phyloP scores from a whole-genome alignment of 768 basidiomycete species.

The Rhizopogon sp. region DNA sequence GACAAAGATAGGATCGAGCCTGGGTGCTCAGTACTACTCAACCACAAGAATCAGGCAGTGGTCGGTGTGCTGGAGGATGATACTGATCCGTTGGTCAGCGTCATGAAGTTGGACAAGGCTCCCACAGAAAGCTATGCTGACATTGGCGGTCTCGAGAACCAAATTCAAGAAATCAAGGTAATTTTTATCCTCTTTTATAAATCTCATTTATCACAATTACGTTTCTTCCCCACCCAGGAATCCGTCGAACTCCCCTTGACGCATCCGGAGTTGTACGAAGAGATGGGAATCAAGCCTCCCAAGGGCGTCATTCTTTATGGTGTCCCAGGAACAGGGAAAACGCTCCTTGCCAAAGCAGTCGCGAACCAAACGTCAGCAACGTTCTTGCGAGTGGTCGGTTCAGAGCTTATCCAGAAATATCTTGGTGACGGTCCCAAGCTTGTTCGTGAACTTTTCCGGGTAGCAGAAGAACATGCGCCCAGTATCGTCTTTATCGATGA shows the following conservation, averaged over 20 bases:
- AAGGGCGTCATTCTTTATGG: conserved; percentile 99
- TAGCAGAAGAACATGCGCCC: conserved; percentile 96
- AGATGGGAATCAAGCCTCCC: conserved; percentile 99
- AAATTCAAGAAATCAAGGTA: conserved; percentile 99
- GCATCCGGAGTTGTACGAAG: conserved; percentile 97
- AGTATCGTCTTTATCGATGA: conserved; percentile 99
- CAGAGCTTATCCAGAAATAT: conserved; percentile 98
- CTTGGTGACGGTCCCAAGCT: conserved; percentile 98
- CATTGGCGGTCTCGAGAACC: conserved; percentile 92
- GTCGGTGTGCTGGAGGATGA: conserved; percentile 97
- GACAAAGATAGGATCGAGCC: conserved; percentile 98
- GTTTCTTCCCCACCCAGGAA: conserved; percentile 50
- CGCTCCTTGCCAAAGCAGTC: conserved; percentile 93
- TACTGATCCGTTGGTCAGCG: conserved; percentile 90
- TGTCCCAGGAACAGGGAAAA: conserved; percentile 98
- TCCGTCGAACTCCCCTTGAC: conserved; percentile 96
- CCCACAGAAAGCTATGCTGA: conserved; percentile 99
- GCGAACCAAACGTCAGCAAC: conserved; percentile 98
- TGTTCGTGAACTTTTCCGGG: conserved; percentile 94
- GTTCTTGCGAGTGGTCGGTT: conserved; percentile 95
- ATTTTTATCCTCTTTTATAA: background rate
- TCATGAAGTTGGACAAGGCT: conserved; percentile 99
- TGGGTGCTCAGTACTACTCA: conserved; percentile 89
- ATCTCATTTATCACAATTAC: background rate
- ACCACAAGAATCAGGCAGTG: conserved; percentile 93